Base-by-base conservation (phyloP, 306 rosid genomes). In the Astragalus glycyphyllos region DNA sequence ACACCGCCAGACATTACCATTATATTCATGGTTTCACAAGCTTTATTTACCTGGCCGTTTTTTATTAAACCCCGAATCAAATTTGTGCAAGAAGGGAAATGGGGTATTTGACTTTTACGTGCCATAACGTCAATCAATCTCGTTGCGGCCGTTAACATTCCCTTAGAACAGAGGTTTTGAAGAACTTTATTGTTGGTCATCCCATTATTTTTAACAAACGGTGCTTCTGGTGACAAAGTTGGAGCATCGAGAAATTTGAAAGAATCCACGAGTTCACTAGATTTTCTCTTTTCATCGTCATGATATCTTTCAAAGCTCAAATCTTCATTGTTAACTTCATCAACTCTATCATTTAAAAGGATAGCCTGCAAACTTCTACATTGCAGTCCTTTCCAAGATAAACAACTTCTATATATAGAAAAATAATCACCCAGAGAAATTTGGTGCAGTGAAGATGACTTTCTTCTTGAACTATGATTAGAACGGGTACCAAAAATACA, bases 1-100 rank as follows among this genome's bases (percentile, higher is more conserved):
- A 88, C 69, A 44, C 96, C 96, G 23, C 96, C 98, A 17, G 96
- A 90, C 96, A 88, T 88, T 46, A 88, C 82, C 90, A 84, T 78
- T 68, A 85, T 68, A 65, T 76, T 77, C 75, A 92, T 69, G 77
- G 82, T 79, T 73, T 70, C 73, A 34, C 85, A 71, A 65, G 92
- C 96, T 69, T 84, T 81, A 64, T 80, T 93, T 65, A 81, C 12
- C 29, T 64, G 68, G 57, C 81, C 81, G 8, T 26, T 76, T 69
- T 47, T 88, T 73, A 84, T 58, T 35, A 90, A 71, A 69, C 96
- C 96, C 41, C 97, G 91, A 63, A 93, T 83, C 74, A 93, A 69
- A 81, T 83, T 93, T 70, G 56, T 58, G 65, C 97, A 93, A 63
- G 84, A 86, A 77, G 71, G 85, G 57, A 90, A 90, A 74, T 86